Conservation (phyloP, 2,329 filamentous ascomycete genomes). For the Mollisia scopiformis region DNA sequence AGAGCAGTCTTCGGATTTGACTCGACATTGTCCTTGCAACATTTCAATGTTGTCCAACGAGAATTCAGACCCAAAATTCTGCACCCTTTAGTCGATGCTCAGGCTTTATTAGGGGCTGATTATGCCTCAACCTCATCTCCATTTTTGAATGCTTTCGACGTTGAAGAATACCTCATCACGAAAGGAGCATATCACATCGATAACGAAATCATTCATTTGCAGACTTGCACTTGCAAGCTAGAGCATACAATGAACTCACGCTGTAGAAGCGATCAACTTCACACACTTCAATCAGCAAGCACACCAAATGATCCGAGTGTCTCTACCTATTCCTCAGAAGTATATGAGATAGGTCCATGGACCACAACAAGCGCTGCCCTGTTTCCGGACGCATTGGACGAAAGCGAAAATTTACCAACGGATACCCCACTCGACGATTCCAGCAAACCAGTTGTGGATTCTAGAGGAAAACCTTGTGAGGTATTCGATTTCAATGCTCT, state of each 20-base stretch:
- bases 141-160: constrained; percentile 15
- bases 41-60: neutral
- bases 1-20: constrained; percentile 14
- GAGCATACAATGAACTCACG: too few species aligned
- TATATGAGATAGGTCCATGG: neutral
- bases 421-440: neutral
- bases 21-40: neutral
- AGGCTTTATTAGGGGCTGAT: constrained; percentile 1
- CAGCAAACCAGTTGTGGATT: neutral
- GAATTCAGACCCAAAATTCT: constrained; percentile 3
- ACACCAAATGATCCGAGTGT: neutral
- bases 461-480: neutral
- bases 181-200: constrained; percentile 12
- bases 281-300: neutral
- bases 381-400: neutral
- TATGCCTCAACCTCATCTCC: neutral
- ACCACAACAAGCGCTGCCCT: neutral
- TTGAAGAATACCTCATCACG: constrained; percentile 13
- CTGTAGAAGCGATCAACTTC: neutral
- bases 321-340: neutral
- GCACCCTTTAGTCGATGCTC: constrained; percentile 13
- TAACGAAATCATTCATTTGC: neutral
- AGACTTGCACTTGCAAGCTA: too few species aligned
- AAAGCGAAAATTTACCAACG: too few species aligned
- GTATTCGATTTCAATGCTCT: neutral